Evolutionary conservation across 2,329 filamentous ascomycete genomes (phyloP).

Genomic region (Scedosporium boydii): DNA sequence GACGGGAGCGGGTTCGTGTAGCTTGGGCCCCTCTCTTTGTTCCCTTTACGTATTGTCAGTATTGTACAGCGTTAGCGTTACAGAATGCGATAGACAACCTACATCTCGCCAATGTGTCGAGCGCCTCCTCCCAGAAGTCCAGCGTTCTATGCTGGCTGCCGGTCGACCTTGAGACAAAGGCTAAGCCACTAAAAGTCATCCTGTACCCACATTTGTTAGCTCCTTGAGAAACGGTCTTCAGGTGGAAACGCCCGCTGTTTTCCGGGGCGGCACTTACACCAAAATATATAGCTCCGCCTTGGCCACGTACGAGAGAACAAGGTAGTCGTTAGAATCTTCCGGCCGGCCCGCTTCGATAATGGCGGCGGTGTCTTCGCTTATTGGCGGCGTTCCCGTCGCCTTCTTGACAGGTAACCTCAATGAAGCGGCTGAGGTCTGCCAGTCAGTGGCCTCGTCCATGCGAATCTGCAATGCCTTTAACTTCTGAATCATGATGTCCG

Average conservation of each 20-base stretch:
- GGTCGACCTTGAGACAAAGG: slow-evolving; percentile 28
- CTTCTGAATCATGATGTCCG: slow-evolving; percentile 48
- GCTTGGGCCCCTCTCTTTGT: slow-evolving; percentile 18
- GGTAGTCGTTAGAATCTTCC: slow-evolving; percentile 38
- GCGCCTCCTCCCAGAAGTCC: slow-evolving; percentile 32
- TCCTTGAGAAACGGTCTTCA: neutral
- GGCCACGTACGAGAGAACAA: slow-evolving; percentile 51
- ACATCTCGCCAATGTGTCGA: slow-evolving; percentile 39
- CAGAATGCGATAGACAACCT: slow-evolving; percentile 16
- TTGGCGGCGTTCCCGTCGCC: slow-evolving; percentile 29
- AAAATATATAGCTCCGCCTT: slow-evolving; percentile 48
- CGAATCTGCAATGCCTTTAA: slow-evolving; percentile 50
- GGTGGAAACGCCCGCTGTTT: neutral
- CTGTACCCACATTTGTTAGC: slow-evolving; percentile 19
- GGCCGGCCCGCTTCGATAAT: slow-evolving; percentile 40
- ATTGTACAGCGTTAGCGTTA: neutral
- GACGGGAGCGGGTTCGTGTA: slow-evolving; percentile 29
- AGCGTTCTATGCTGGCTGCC: slow-evolving; percentile 22
- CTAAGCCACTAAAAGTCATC: slow-evolving; percentile 46
- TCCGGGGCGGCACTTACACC: slow-evolving; percentile 32
- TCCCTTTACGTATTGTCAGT: slow-evolving; percentile 10
- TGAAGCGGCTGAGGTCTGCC: slow-evolving; percentile 36
- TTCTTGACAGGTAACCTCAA: slow-evolving; percentile 47
- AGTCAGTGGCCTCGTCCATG: slow-evolving; percentile 48
- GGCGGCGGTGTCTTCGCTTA: slow-evolving; percentile 44